Percentiles rank a stretch among this genome's conserved stretches.
Conservation (phyloP, 2,329 filamentous ascomycete species). For the Ploettnerulaceae sp. region DNA sequence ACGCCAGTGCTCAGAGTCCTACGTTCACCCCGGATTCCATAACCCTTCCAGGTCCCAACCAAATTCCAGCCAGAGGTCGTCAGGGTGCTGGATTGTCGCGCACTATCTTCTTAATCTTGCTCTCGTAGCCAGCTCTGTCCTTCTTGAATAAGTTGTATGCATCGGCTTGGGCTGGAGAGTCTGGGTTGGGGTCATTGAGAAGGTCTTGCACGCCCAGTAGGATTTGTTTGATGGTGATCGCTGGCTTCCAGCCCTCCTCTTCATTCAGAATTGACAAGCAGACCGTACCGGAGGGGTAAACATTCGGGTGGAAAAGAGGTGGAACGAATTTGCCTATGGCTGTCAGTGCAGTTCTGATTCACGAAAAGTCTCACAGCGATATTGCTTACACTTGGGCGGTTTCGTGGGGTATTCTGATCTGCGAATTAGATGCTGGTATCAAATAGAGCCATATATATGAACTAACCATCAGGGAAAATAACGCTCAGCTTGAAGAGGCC, state of each 20-base stretch:
- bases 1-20: constrained; percentile 5
- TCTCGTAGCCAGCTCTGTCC: constrained; percentile 81
- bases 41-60: too few species aligned
- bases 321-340: constrained; percentile 85
- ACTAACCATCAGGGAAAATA: constrained; percentile 84
- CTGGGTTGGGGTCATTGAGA: constrained; percentile 92
- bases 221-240: constrained; percentile 98
- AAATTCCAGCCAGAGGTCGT: too few species aligned
- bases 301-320: constrained; percentile 95
- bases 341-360: constrained; percentile 19
- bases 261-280: constrained; percentile 97
- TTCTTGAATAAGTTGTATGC: constrained; percentile 97
- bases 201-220: constrained; percentile 93
- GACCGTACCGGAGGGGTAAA: constrained; percentile 96
- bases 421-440: constrained; percentile 22
- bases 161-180: constrained; percentile 93
- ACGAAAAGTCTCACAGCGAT: not conserved
- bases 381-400: constrained; percentile 84
- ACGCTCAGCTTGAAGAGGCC: constrained; percentile 93
- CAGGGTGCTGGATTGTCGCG: constrained; percentile 79
- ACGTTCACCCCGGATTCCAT: not conserved
- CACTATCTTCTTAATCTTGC: constrained; percentile 79
- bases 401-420: constrained; percentile 90
- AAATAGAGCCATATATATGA: not conserved
- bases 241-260: constrained; percentile 97